Conservation (phyloP, 495 filamentous ascomycete species). For the Achaetomiella virescens region DNA sequence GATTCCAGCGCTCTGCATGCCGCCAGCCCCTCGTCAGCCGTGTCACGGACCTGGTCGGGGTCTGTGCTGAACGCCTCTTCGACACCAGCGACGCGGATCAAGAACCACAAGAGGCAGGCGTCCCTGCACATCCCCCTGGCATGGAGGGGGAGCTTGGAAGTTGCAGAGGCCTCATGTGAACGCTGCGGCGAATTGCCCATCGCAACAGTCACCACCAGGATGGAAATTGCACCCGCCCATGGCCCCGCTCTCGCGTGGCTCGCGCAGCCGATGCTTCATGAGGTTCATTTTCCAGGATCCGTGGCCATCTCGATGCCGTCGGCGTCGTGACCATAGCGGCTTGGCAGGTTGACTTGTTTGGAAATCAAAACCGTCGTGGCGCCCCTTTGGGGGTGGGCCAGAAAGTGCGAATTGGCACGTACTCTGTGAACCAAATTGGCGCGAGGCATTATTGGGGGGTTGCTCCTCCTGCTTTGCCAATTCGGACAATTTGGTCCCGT, state of each 20-base stretch:
- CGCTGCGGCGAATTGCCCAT: neutral
- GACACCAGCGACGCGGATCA: neutral
- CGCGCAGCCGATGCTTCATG: neutral
- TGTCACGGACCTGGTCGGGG: neutral
- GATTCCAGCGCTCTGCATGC: neutral
- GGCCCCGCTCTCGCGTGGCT: conserved; percentile 11
- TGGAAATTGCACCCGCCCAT: neutral
- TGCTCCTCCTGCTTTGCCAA: neutral
- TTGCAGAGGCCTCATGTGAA: neutral
- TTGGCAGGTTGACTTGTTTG: conserved; percentile 9
- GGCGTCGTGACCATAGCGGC: neutral
- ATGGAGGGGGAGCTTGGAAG: neutral
- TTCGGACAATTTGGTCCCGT: neutral
- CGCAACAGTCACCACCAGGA: neutral
- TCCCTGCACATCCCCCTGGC: neutral
- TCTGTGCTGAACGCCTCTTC: neutral
- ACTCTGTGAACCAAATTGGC: neutral
- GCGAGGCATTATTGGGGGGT: conserved; percentile 13
- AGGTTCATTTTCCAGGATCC: conserved; percentile 8
- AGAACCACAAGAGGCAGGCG: neutral
- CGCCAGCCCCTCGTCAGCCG: neutral
- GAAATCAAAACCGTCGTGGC: conserved; percentile 4
- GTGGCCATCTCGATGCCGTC: conserved; percentile 6
- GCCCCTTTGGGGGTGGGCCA: conserved; percentile 9
- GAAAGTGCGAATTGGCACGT: conserved; percentile 15